These are phyloP conservation scores for Protomyces gravidus DNA, from an alignment of 1,139 yeast genomes.

Conservation along the genomic window DNA sequence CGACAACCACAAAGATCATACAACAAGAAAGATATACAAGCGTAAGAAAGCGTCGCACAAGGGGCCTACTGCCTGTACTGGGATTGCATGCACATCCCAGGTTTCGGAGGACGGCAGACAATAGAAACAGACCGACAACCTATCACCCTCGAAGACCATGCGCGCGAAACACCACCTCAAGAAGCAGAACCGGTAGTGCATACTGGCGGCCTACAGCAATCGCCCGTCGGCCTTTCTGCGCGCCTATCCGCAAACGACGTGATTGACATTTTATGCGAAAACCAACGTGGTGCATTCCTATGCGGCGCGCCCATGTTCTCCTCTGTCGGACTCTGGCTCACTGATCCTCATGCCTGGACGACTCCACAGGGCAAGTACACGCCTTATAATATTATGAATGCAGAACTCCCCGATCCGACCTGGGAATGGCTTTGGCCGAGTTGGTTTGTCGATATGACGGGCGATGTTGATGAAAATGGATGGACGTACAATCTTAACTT, in stretches of 20 bases:
- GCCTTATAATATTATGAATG: constrained; percentile 45
- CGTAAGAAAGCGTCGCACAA: too few relatives aligned
- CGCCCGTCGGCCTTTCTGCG: neutral
- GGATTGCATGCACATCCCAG: constrained; percentile 3
- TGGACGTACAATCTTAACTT: constrained; percentile 59
- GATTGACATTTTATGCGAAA: constrained; percentile 50
- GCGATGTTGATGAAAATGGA: constrained; percentile 72
- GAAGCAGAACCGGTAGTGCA: neutral
- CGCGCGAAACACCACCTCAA: neutral
- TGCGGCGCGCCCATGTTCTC: constrained; percentile 64
- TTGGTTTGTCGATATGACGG: constrained; percentile 70
- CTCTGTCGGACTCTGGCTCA: constrained; percentile 52
- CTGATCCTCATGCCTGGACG: constrained; percentile 37
- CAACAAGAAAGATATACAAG: neutral
- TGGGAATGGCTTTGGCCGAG: constrained; percentile 71
- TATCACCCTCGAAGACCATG: neutral
- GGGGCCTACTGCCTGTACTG: too few relatives aligned
- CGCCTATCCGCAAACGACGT: constrained; percentile 28
- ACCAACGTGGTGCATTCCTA: constrained; percentile 64
- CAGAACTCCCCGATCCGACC: constrained; percentile 59
- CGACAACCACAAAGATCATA: neutral
- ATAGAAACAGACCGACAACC: neutral
- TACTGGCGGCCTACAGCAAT: neutral
- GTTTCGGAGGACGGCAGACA: neutral
- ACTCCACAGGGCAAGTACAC: constrained; percentile 35